phyloP scores from a whole-genome alignment of 495 filamentous ascomycete species.

The Neurospora sp. region DNA sequence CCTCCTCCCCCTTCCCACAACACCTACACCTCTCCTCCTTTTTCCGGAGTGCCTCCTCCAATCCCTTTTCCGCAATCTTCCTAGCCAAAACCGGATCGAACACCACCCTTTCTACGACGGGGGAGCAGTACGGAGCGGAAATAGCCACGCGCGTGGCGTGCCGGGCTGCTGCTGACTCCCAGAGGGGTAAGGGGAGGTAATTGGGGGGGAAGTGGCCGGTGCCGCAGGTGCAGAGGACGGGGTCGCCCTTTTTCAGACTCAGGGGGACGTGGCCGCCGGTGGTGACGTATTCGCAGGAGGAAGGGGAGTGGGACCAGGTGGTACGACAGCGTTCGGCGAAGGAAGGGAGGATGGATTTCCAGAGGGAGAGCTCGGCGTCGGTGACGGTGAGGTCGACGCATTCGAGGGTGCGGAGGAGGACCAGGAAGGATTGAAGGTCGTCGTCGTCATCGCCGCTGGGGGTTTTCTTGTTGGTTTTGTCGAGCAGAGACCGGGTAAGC shows the following conservation, averaged over 20 bases:
- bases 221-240: constrained; percentile 28
- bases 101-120: constrained; percentile 21
- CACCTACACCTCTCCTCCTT: constrained; percentile 11
- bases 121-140: constrained; percentile 22
- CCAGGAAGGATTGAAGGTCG: constrained; percentile 19
- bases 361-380: constrained; percentile 36
- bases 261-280: constrained; percentile 16
- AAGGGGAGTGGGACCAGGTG: constrained; percentile 35
- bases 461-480: not conserved
- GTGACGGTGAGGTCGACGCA: constrained; percentile 23
- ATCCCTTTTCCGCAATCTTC: not conserved
- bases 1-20: constrained; percentile 16
- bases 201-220: constrained; percentile 18
- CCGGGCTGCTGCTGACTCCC: constrained; percentile 10
- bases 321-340: constrained; percentile 44
- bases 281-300: constrained; percentile 38
- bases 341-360: constrained; percentile 39
- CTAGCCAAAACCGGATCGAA: constrained; percentile 4
- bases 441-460: not conserved
- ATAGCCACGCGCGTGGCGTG: constrained; percentile 27
- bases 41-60: not conserved
- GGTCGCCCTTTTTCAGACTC: constrained; percentile 12
- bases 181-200: constrained; percentile 23
- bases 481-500: constrained; percentile 19
- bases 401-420: constrained; percentile 13